These are phyloP conservation scores for Sarocladium strictum DNA, from an alignment of 2,329 filamentous ascomycete genomes.

Conservation along the genomic window DNA sequence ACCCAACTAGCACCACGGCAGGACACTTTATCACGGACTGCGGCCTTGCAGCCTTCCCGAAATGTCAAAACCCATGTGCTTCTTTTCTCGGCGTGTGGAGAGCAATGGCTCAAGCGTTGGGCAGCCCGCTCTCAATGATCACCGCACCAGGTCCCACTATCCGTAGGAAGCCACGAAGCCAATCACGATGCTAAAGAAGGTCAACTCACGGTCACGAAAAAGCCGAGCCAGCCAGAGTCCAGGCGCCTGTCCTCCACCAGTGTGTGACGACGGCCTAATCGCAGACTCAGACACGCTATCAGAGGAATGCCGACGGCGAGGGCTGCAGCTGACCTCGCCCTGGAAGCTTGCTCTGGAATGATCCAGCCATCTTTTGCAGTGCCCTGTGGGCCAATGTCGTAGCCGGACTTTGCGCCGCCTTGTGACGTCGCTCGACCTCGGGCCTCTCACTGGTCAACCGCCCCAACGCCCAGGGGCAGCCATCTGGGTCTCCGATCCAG, in stretches of 20 bases:
- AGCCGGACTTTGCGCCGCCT: constrained; percentile 7
- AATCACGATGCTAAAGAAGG: constrained; percentile 1
- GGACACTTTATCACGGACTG: neutral
- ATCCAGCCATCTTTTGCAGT: neutral
- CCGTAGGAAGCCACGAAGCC: neutral
- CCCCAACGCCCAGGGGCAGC: neutral
- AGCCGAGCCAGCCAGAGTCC: neutral
- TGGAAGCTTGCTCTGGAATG: neutral
- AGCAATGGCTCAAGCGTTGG: neutral
- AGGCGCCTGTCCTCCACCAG: neutral
- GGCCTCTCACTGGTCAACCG: constrained; percentile 5
- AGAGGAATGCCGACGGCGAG: neutral
- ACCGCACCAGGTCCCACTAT: neutral
- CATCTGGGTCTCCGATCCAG: constrained; percentile 2
- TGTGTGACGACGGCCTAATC: neutral
- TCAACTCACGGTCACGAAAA: neutral
- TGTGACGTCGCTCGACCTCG: constrained; percentile 10
- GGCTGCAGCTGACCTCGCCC: neutral
- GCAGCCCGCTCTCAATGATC: neutral
- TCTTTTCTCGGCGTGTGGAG: neutral
- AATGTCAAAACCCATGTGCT: neutral
- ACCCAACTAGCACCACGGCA: neutral
- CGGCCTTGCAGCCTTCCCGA: neutral
- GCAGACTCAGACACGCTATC: neutral
- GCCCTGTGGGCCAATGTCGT: constrained; percentile 7